phyloP scores from a whole-genome alignment of 2,329 filamentous ascomycete species.

The Colletotrichum destructivum region DNA sequence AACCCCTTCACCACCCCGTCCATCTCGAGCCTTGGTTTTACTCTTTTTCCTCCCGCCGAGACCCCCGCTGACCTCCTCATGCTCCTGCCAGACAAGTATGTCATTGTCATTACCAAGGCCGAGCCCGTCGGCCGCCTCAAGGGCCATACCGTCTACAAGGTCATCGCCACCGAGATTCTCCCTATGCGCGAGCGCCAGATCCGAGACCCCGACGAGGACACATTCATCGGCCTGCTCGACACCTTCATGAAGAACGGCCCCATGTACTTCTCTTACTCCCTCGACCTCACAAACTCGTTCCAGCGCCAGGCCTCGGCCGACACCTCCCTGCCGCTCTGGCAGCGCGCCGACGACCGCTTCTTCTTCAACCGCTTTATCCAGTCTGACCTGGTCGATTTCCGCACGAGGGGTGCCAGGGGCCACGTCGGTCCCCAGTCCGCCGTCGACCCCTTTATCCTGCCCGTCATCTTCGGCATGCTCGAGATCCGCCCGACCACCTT shows the following conservation, averaged over 20 bases:
- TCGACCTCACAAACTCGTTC: constrained; percentile 97
- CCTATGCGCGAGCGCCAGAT: constrained; percentile 93
- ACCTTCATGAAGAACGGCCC: constrained; percentile 85
- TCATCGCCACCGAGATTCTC: constrained; percentile 91
- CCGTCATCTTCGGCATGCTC: constrained; percentile 96
- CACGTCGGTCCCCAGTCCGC: constrained; percentile 80
- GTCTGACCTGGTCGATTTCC: constrained; percentile 91
- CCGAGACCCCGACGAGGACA: constrained; percentile 94
- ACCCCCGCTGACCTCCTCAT: constrained; percentile 31
- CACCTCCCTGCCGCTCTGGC: constrained; percentile 83
- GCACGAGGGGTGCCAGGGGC: constrained; percentile 73
- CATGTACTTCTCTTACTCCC: constrained; percentile 98
- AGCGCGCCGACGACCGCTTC: constrained; percentile 94
- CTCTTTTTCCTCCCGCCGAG: not conserved
- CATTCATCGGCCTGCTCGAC: constrained; percentile 87
- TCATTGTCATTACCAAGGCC: constrained; percentile 95
- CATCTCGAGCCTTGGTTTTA: not conserved
- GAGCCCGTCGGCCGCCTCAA: constrained; percentile 91
- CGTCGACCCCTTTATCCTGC: constrained; percentile 92
- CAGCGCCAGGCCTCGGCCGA: constrained; percentile 90
- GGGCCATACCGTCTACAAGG: constrained; percentile 96
- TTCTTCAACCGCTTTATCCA: constrained; percentile 98
- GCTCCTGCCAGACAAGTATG: constrained; percentile 82
- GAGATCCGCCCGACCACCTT: constrained; percentile 90
- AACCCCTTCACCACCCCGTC: constrained; percentile 34